These are phyloP conservation scores for Vanrija pseudolonga DNA, from an alignment of 1,284 basidiomycete genomes.

Conservation along the genomic window DNA sequence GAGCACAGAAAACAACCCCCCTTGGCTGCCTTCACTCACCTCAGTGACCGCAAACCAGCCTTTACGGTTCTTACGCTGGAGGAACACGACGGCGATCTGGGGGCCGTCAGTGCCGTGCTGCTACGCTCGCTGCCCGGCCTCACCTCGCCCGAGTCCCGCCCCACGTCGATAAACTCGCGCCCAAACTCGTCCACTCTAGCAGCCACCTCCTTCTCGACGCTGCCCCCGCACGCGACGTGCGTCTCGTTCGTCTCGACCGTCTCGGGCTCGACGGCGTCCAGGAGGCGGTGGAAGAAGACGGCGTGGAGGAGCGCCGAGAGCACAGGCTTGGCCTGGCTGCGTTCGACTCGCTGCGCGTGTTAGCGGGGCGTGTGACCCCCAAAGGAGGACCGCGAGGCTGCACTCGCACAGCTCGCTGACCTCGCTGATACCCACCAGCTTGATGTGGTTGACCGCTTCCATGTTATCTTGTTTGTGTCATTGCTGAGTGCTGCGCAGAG, in stretches of 20 bases:
- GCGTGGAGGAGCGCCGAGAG: constrained; percentile 33
- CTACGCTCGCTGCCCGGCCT: constrained; percentile 2
- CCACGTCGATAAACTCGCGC: constrained; percentile 22
- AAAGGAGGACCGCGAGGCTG: not conserved
- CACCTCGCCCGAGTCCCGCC: constrained; percentile 25
- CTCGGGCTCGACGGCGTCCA: constrained; percentile 37
- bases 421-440: constrained; percentile 5
- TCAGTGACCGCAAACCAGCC: constrained; percentile 48
- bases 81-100: constrained; percentile 43
- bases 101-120: not conserved
- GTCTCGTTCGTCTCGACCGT: constrained; percentile 38
- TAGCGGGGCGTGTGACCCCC: not conserved
- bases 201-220: constrained; percentile 30
- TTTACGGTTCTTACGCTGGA: constrained; percentile 41
- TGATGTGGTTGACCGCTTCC: constrained; percentile 30
- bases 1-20: too few relatives aligned
- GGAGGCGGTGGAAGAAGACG: constrained; percentile 42
- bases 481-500: too few relatives aligned
- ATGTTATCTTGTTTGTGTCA: constrained; percentile 5
- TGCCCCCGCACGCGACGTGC: constrained; percentile 30
- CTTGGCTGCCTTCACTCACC: too few relatives aligned
- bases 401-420: not conserved
- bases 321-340: constrained; percentile 23
- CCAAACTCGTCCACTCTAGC: constrained; percentile 34
- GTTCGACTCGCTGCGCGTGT: constrained; percentile 20